Base-by-base conservation (phyloP, 495 filamentous ascomycete species). In the Elasticomyces elasticus region DNA sequence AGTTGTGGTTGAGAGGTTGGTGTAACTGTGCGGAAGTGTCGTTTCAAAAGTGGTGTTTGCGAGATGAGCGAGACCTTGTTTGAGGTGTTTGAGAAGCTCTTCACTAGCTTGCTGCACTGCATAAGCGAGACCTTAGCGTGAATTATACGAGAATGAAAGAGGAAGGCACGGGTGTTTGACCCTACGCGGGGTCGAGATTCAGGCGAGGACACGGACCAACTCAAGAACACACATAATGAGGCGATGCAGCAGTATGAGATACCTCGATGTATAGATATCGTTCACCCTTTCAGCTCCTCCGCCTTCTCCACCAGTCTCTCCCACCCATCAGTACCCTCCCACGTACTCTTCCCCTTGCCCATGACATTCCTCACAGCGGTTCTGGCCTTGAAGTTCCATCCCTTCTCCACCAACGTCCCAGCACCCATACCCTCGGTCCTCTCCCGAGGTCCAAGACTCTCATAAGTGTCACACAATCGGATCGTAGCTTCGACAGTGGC, bases 371-470 rank as follows among this genome's bases (percentile, higher is more conserved):
- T 74, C 2, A 95, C 75, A 6, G 87, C 89, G 65, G 80, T 87
- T 65, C 87, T 74, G 1, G 87, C 84, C 78, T 96, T 97, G 49
- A 86, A 87, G 64, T 79, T 85, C 92, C 92, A 97, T 65, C 72
- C 76, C 44, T 69, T 71, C 31, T 79, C 82, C 26, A 87, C 68
- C 59, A 73, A 10, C 71, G 72, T 60, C 57, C 69, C 69, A 20
- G 65, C 71, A 11, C 58, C 68, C 52, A 72, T 43, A 19, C 69
- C 71, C 49, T 77, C 75, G 12, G 66, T 72, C 54, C 68, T 62
- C 64, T 76, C 71, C 65, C 61, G 69, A 24, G 58, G 67, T 0
- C 84, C 85, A 51, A 83, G 74, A 59, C 76, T 81, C 70, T 85
- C 79, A 67, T 84, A 80, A 47, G 80, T 71, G 50, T 79, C 79